A percentile compares a stretch with the other conserved stretches of the same genome.
Conservation (phyloP, 1,284 basidiomycete species). For the Austropuccinia psidii region DNA sequence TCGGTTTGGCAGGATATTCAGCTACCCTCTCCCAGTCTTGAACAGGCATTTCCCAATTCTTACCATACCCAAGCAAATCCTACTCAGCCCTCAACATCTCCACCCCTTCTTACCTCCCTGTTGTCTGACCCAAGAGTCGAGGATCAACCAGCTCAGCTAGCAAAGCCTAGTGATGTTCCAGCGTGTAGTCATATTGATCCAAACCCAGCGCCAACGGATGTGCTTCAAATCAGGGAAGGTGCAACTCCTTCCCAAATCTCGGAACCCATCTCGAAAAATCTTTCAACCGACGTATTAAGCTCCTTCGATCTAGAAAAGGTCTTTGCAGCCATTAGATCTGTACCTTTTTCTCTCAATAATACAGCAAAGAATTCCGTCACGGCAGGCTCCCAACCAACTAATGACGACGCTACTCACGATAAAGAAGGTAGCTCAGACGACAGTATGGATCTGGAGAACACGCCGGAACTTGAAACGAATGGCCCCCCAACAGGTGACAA, state of each 20-base stretch:
- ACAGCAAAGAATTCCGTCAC: neutral
- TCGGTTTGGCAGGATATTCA: constrained; percentile 6
- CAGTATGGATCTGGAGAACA: constrained; percentile 31
- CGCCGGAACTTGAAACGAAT: constrained; percentile 19
- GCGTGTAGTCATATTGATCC: neutral
- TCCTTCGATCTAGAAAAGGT: constrained; percentile 32
- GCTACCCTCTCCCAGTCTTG: neutral
- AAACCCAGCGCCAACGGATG: neutral
- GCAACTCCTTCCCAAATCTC: neutral
- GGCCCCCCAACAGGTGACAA: neutral
- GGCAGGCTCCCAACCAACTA: neutral
- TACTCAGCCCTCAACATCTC: neutral
- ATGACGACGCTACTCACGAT: neutral
- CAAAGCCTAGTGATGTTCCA: neutral
- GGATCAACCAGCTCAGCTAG: neutral
- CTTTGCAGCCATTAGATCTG: constrained; percentile 24
- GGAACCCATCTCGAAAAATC: neutral
- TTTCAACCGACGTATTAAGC: neutral
- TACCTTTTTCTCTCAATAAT: constrained; percentile 6
- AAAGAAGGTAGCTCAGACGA: constrained; percentile 20
- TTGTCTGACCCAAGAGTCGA: neutral
- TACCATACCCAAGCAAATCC: constrained; percentile 14
- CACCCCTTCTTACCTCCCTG: neutral
- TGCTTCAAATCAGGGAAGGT: too few species aligned
- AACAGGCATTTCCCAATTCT: constrained; percentile 22